Base-by-base conservation (phyloP, 2,329 filamentous ascomycete genomes). In the Alternaria arbusti region DNA sequence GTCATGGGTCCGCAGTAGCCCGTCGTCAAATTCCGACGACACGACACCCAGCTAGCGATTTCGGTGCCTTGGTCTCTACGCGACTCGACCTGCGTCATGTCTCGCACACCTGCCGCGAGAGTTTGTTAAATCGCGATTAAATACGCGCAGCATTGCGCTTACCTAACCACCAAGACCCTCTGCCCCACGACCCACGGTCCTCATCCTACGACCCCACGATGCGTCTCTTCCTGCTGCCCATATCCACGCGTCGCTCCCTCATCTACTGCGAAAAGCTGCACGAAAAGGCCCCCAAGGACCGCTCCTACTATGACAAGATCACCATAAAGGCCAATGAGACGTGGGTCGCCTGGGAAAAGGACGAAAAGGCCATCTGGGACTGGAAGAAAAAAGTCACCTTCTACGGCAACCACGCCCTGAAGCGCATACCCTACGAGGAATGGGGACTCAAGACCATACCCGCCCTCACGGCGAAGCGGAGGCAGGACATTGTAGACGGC, bases 381-480 rank as follows among this genome's bases (percentile, higher is more conserved):
- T 98, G 96, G 96, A 93, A 97, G 84, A 93, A 91, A 77, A 89
- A 89, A 71, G 86, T 97, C 20, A 95, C 96, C 56, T 86, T 87
- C 63, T 96, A 95, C 80, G 96, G 96, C 59, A 97, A 99, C 82
- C 84, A 89, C 52, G 89, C 93, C 15, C 88, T 99, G 65, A 90
- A 92, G 72, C 89, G 93, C 66, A 97, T 99, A 74, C 92, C 96
- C 3, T 97, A 92, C 79, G 92, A 98, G 82, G 96, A 99, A 90
- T 99, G 96, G 96, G 94, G 93, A 0, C 86, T 99, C 70, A 98
- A 98, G 83, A 97, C 93, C 36, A 90, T 99, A 56, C 96, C 96
- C 47, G 90, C 94, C 22, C 84, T 97, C 70, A 93, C 89, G 45
- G 83, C 88, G 61, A 86, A 88, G 69, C 86, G 89, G 61, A 86